A percentile compares a stretch with the other conserved stretches of the same genome.
Conservation (phyloP, 352 stramenopile genomes). For the Phytophthora pistaciae region DNA sequence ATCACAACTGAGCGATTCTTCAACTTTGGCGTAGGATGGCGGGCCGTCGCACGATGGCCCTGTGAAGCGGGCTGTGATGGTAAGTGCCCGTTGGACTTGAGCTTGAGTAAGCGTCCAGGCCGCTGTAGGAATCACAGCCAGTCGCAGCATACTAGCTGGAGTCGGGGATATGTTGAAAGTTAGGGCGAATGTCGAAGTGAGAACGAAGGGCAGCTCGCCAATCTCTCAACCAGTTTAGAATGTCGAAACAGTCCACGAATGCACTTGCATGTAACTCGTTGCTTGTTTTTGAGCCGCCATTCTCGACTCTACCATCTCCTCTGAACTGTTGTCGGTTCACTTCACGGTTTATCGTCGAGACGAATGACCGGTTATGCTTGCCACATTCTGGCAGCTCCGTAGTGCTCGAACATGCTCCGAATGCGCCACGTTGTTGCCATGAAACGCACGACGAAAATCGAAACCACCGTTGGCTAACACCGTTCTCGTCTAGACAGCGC, state of each 20-base stretch:
- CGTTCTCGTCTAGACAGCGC: not conserved
- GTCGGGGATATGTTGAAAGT: not conserved
- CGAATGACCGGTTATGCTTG: not conserved
- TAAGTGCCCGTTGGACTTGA: not conserved
- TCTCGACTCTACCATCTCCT: not conserved
- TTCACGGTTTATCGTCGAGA: not conserved
- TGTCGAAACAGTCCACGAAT: not conserved
- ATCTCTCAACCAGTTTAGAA: not conserved
- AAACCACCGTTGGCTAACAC: slow-evolving; percentile 12
- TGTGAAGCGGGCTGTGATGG: not conserved
- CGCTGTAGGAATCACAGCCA: not conserved
- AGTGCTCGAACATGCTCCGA: not conserved
- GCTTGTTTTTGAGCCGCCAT: slow-evolving; percentile 4
- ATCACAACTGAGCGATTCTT: not conserved
- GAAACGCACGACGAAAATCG: slow-evolving; percentile 11
- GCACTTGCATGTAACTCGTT: not conserved
- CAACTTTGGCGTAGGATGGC: not conserved
- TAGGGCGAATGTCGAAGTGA: slow-evolving; percentile 8
- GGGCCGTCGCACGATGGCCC: not conserved
- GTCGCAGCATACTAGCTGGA: slow-evolving; percentile 1
- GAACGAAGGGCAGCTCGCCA: not conserved
- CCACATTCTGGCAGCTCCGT: slow-evolving; percentile 4
- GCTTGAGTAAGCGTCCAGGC: not conserved
- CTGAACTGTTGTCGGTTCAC: not conserved
- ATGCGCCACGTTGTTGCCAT: not conserved